Conservation (phyloP, 129 eudicot species). For the Escallonia herrerae region DNA sequence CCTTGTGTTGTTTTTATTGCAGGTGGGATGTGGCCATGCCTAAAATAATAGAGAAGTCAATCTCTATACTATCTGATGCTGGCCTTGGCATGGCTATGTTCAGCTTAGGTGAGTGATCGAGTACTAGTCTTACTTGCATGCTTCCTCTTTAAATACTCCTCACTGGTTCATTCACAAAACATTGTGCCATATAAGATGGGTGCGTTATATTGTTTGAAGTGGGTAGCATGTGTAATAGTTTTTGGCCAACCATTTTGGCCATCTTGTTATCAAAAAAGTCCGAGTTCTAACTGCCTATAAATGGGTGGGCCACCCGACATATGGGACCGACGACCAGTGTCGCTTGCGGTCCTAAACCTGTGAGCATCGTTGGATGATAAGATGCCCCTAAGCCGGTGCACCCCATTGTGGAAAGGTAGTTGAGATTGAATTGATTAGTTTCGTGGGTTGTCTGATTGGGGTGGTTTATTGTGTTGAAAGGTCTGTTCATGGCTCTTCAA, state of each 20-base stretch:
- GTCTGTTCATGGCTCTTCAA: conserved; percentile 97
- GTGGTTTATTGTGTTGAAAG: conserved; percentile 19
- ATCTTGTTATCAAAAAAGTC: background rate
- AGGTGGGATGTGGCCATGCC: conserved; percentile 96
- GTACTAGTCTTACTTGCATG: no score
- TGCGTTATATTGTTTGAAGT: background rate
- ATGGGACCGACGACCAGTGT: background rate
- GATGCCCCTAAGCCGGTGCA: background rate
- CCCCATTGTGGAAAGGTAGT: background rate
- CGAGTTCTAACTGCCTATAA: no score
- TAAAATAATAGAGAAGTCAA: conserved; percentile 60
- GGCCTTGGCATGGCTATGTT: conserved; percentile 99
- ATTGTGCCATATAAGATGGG: background rate
- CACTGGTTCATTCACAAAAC: conserved; percentile 18
- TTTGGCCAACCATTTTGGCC: background rate
- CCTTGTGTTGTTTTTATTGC: conserved; percentile 10
- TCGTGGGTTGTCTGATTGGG: background rate
- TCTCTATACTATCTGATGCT: conserved; percentile 84
- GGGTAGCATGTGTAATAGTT: background rate
- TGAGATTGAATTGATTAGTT: background rate
- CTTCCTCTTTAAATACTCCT: conserved; percentile 27
- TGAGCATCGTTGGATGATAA: background rate
- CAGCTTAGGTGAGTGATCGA: conserved; percentile 63
- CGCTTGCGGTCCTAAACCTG: background rate
- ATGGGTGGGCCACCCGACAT: background rate